Base-by-base conservation (phyloP, 345 rosid species). In the Populus davidiana region DNA sequence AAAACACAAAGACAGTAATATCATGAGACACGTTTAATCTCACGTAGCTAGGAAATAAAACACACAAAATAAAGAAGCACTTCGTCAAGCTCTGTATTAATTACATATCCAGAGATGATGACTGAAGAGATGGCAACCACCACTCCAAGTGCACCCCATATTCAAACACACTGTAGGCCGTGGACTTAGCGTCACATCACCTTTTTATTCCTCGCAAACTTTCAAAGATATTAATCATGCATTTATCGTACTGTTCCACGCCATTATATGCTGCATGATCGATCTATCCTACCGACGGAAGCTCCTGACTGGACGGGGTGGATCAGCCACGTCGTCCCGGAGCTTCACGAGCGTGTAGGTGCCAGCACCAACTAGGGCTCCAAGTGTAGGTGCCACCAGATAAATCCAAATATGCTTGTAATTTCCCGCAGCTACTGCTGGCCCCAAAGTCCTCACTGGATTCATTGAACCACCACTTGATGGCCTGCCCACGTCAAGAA, bases 391-490 rank as follows among this genome's bases (percentile, higher is more conserved):
- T 17, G 98, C 99, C 71, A 96, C 50, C 25, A 96, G 81, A 81
- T 92, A 96, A 35, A 96, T 68, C 99, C 99, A 96, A 13, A 93
- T 33, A 50, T 86, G 81, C 62, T 77, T 83, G 77, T 92, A 96
- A 78, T 91, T 92, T 81, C 98, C 99, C 70, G 98, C 89, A 8
- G 98, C 99, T 61, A 96, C 88, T 0, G 99, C 99, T 0, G 99
- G 99, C 33, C 99, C 99, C 29, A 96, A 75, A 16, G 97, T 96
- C 76, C 95, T 77, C 77, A 91, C 95, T 0, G 93, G 95, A 67
- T 91, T 91, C 95, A 91, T 91, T 74, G 95, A 92, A 71, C 83
- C 99, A 35, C 99, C 99, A 70, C 83, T 96, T 33, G 96, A 86
- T 54, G 94, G 93, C 78, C 99, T 95, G 86, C 80, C 25, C 31